Base-by-base conservation (phyloP, 176 grass and related monocot species). In the Pharus latifolius region DNA sequence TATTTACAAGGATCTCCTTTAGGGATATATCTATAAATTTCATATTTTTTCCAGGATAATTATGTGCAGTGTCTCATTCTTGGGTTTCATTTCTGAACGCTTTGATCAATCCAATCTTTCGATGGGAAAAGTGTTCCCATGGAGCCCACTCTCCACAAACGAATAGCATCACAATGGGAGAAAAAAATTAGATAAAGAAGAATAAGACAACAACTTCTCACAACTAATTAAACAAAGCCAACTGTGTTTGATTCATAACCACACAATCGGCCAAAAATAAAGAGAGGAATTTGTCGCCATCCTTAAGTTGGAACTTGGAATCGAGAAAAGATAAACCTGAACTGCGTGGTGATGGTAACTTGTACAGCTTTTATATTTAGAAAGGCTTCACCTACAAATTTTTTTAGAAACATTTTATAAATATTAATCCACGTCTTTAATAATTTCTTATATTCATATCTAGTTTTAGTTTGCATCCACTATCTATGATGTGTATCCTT, bases 341-440 rank as follows among this genome's bases (percentile, higher is more conserved):
- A n/a, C n/a, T n/a, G n/a, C n/a, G n/a, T n/a, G 35, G 24, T 84
- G 82, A 84, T 44, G 59, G 70, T 74, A 69, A 85, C 82, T 11
- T 62, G 69, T 69, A 74, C 49, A 47, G n/a, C n/a, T n/a, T n/a
- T n/a, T n/a, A n/a, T n/a, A n/a, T n/a, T n/a, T n/a, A n/a, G n/a
- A n/a, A n/a, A n/a, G n/a, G n/a, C n/a, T n/a, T n/a, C n/a, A n/a
- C n/a, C n/a, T n/a, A n/a, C n/a, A n/a, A n/a, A n/a, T n/a, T n/a
- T n/a, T n/a, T n/a, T n/a, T n/a, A n/a, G n/a, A n/a, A n/a, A n/a
- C n/a, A n/a, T n/a, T n/a, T n/a, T n/a, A n/a, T n/a, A n/a, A n/a
- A n/a, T n/a, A n/a, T n/a, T n/a, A n/a, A n/a, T n/a, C n/a, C n/a
- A n/a, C n/a, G n/a, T n/a, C n/a, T n/a, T n/a, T n/a, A n/a, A n/a